Conservation (phyloP, 169 alveolate species). For the Eimeria sp. region DNA sequence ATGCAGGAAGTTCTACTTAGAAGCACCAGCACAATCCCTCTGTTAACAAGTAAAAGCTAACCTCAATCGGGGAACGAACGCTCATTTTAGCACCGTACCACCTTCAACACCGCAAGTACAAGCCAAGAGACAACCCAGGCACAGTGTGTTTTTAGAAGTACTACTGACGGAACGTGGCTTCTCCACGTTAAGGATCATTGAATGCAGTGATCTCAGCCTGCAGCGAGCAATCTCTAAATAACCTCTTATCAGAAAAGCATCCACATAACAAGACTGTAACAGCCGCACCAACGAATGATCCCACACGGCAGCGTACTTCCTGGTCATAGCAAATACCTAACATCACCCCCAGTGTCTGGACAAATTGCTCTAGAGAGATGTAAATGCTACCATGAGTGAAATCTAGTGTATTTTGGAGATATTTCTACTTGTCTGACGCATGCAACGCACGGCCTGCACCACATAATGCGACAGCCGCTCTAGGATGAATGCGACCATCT, state of each 20-base stretch:
- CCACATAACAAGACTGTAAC: not conserved
- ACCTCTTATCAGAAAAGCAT: not conserved
- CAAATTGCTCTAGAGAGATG: not conserved
- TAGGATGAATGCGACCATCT: not conserved
- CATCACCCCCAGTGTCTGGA: not conserved
- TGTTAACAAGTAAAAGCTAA: not conserved
- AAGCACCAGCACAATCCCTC: not conserved
- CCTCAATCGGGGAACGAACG: not conserved
- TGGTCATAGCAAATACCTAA: not conserved
- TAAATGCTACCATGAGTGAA: not conserved
- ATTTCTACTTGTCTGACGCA: not conserved
- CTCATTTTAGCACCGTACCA: not conserved
- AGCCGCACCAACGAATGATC: not conserved
- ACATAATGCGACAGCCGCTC: not conserved
- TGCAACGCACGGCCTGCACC: not conserved
- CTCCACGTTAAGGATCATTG: not conserved
- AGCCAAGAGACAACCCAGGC: not conserved
- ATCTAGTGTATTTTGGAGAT: not conserved
- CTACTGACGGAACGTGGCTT: not conserved
- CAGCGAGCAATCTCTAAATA: not conserved
- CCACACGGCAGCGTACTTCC: not conserved
- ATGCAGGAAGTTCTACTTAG: not conserved
- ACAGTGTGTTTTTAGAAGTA: not conserved
- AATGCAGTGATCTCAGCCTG: not conserved
- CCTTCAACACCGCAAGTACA: not conserved